phyloP scores from a whole-genome alignment of 768 basidiomycete species.

The Lactarius hengduanensis region DNA sequence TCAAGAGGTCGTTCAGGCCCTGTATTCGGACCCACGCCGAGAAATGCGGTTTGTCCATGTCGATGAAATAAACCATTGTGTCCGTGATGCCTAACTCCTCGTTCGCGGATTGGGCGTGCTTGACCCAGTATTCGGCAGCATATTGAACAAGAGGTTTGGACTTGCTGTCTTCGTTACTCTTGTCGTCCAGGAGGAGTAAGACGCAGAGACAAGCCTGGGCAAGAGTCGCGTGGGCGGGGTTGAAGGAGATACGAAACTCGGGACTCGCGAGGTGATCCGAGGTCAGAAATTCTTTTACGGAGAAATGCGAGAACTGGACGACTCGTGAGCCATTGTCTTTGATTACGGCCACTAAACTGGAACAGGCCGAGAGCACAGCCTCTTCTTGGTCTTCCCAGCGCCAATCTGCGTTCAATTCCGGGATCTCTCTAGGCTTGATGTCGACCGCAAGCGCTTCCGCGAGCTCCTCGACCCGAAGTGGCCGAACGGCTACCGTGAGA shows the following conservation, averaged over 20 bases:
- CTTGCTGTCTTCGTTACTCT: not conserved
- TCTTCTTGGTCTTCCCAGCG: not conserved
- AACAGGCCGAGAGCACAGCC: not conserved
- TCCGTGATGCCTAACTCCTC: not conserved
- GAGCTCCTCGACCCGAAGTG: conserved; percentile 8
- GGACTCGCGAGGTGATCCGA: not conserved
- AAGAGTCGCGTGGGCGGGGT: not conserved
- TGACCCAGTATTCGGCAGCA: conserved; percentile 8
- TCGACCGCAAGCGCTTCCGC: not conserved
- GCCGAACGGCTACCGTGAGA: not conserved
- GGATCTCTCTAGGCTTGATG: not conserved
- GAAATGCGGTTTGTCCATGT: conserved; percentile 9
- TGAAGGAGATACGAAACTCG: not conserved
- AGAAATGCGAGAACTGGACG: not conserved
- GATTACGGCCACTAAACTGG: not conserved
- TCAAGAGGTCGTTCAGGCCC: not conserved
- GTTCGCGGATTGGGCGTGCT: not conserved
- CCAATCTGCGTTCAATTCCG: not conserved
- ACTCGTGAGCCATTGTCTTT: not conserved
- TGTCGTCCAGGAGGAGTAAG: not conserved
- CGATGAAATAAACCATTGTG: conserved; percentile 1
- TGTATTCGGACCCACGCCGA: conserved; percentile 6
- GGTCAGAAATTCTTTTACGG: not conserved
- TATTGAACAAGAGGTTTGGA: not conserved
- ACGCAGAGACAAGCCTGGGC: conserved; percentile 5